Base-by-base conservation (phyloP, 2,329 filamentous ascomycete genomes). In the Fusarium bulbicola region DNA sequence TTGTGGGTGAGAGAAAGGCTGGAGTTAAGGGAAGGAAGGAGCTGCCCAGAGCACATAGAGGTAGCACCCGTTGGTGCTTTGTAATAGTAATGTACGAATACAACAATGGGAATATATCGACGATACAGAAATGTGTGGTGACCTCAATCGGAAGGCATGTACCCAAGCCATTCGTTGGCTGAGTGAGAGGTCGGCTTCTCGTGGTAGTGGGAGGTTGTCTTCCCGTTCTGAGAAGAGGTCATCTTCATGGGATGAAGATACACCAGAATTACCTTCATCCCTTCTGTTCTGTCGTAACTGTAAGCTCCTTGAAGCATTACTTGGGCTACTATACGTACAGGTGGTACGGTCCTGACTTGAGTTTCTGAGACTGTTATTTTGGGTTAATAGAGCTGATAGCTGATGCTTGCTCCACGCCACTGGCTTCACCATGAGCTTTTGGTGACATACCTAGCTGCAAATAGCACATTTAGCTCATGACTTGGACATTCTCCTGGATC, bases 281-380 rank as follows among this genome's bases (percentile, higher is more conserved):
- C 0, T n/a, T n/a, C 14, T 24, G 21, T 5, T 24, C 4, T 32
- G 2, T 18, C 7, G 21, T 7, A 18, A n/a, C 8, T 18, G 0
- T 6, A 49, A n/a, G 5, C 3, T 16, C 6, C 15, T n/a, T 9
- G 5, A 49, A 32, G 6, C 7, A 3, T n/a, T n/a, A 21, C 14
- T 12, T 49, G 11, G 28, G 28, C 21, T 5, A 32, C 21, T 24
- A 24, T n/a, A n/a, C 8, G 0, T 18, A 11, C 3, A 18, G 46
- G 16, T 24, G 2, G 15, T 32, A 50, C 2, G 15, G 7, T 18
- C 15, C 11, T 2, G 6, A 24, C 24, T 18, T 24, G 12, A 18
- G 4, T 2, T 10, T 50, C 18, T 3, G 7, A 6, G 12, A 14
- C 11, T 32, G 4, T 14, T 18, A 14, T 32, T 32, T 13, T 32